Evolutionary conservation across 192 early-diverging fungal genomes (phyloP).

Genomic region (Rhizophagus clarus): DNA sequence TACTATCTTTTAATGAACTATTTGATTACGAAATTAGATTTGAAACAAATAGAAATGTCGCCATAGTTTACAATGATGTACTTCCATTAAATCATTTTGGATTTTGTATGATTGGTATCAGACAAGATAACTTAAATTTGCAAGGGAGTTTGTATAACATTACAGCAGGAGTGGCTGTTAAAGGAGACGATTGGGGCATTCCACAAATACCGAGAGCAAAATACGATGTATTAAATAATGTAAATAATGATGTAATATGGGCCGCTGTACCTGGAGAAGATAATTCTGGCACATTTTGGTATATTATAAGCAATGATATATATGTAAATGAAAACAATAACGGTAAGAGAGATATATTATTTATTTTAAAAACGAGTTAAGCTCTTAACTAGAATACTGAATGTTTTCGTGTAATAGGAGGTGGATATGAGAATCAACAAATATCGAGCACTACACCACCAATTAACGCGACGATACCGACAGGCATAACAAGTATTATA

Average conservation of each 20-base stretch:
- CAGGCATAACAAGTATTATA: not conserved
- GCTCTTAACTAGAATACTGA: not conserved
- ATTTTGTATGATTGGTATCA: not conserved
- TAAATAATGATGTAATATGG: not conserved
- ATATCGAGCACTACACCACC: not conserved
- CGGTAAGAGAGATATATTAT: not conserved
- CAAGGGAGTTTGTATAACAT: not conserved
- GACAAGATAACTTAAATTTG: not conserved
- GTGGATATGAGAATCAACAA: not conserved
- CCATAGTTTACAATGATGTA: not conserved
- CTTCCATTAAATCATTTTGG: not conserved
- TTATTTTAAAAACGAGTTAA: not conserved
- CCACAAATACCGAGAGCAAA: not conserved
- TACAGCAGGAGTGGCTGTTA: not conserved
- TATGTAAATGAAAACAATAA: not conserved
- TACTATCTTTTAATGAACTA: not conserved
- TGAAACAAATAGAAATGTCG: not conserved
- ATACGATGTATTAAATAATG: not conserved
- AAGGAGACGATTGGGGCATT: not conserved
- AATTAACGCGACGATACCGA: conserved; percentile 3
- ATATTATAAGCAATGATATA: not conserved
- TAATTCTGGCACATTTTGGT: not conserved
- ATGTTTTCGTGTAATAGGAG: not conserved
- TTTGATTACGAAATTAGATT: not conserved
- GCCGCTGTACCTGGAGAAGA: not conserved